Conservation (phyloP, 2,329 filamentous ascomycete species). For the Claviceps sp. region DNA sequence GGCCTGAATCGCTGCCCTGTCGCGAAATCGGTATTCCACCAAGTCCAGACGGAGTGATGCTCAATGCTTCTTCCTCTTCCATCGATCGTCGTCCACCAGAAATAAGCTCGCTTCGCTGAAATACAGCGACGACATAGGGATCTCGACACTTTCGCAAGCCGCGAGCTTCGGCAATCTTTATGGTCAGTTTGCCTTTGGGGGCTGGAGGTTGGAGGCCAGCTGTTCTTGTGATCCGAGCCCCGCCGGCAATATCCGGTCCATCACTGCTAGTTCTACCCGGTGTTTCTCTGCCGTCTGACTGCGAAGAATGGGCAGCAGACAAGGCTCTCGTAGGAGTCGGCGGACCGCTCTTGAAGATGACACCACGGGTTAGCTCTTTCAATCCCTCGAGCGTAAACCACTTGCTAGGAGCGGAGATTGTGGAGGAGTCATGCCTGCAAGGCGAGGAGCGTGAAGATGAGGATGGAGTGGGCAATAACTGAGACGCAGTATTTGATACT, state of each 20-base stretch:
- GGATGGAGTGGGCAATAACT: background rate
- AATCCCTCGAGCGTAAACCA: slow-evolving; percentile 55
- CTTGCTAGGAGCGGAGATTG: slow-evolving; percentile 29
- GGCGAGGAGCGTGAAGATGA: slow-evolving; percentile 19
- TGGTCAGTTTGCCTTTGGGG: slow-evolving; percentile 75
- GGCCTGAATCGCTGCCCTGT: slow-evolving; percentile 68
- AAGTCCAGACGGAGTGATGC: slow-evolving; percentile 31
- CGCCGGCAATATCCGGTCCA: slow-evolving; percentile 29
- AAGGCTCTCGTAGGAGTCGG: slow-evolving; percentile 81
- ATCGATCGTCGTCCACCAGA: slow-evolving; percentile 64
- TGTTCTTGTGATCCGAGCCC: slow-evolving; percentile 39
- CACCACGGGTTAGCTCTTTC: slow-evolving; percentile 75
- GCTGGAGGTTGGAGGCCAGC: slow-evolving; percentile 50
- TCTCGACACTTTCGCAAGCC: slow-evolving; percentile 71
- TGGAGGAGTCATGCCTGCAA: slow-evolving; percentile 30
- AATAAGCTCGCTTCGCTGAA: slow-evolving; percentile 92
- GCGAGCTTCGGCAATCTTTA: slow-evolving; percentile 77
- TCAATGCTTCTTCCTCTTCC: slow-evolving; percentile 44
- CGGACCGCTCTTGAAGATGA: slow-evolving; percentile 74
- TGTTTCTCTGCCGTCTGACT: slow-evolving; percentile 30
- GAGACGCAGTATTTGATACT: slow-evolving; percentile 2
- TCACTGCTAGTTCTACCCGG: slow-evolving; percentile 26
- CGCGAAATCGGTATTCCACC: slow-evolving; percentile 50
- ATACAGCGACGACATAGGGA: slow-evolving; percentile 92
- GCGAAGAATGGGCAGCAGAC: slow-evolving; percentile 47